Conservation (phyloP, 2,329 filamentous ascomycete species). For the Fusarium sp. region DNA sequence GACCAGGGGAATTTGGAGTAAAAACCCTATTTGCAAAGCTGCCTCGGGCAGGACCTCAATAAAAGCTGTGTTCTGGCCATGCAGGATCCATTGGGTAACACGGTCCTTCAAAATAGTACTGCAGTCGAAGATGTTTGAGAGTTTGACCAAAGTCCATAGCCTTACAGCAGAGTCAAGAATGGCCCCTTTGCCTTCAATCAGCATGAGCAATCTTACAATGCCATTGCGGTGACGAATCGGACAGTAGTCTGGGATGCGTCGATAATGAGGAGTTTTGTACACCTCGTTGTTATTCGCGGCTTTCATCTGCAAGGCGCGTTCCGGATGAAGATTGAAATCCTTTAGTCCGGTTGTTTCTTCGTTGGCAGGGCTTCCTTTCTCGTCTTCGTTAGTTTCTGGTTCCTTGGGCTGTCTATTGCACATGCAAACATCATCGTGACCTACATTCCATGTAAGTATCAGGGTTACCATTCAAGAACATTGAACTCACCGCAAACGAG, state of each 20-base stretch:
- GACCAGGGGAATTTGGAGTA: conserved; percentile 56
- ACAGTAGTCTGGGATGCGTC: conserved; percentile 68
- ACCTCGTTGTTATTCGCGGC: conserved; percentile 25
- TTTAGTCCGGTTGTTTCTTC: neutral
- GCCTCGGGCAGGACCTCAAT: conserved; percentile 73
- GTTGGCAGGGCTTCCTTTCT: neutral
- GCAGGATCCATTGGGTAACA: conserved; percentile 69
- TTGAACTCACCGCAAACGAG: conserved; percentile 39
- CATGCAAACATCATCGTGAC: conserved; percentile 56
- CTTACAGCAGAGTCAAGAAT: conserved; percentile 73
- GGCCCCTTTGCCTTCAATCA: conserved; percentile 65
- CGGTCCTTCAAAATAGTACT: conserved; percentile 57
- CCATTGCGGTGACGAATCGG: conserved; percentile 70
- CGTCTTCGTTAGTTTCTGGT: neutral
- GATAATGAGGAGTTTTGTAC: conserved; percentile 46
- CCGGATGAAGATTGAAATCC: neutral
- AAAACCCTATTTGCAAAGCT: conserved; percentile 66
- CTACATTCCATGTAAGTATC: conserved; percentile 27
- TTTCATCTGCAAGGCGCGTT: conserved; percentile 39
- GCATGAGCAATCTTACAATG: conserved; percentile 71
- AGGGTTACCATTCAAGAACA: neutral
- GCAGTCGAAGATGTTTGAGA: conserved; percentile 70
- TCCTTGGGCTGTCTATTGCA: conserved; percentile 38
- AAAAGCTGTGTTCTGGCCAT: conserved; percentile 65
- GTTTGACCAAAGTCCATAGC: conserved; percentile 72